phyloP scores from a whole-genome alignment of 768 basidiomycete genomes.

The Hericium rajendrae region DNA sequence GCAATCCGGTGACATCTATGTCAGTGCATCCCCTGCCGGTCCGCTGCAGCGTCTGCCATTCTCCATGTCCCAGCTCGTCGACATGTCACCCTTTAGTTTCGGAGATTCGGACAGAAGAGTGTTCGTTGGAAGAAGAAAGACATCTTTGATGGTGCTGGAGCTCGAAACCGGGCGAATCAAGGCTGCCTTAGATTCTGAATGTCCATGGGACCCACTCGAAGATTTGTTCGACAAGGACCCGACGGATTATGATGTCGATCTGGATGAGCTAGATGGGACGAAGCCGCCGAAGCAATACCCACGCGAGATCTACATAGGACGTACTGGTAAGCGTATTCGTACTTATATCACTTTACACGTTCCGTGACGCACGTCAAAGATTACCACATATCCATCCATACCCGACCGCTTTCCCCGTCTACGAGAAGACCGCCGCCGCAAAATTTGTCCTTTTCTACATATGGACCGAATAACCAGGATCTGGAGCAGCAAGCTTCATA shows the following conservation, averaged over 20 bases:
- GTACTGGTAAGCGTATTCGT: conserved; percentile 40
- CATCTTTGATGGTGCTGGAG: conserved; percentile 65
- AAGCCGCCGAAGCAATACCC: conserved; percentile 25
- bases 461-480: conserved; percentile 89
- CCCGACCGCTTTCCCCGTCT: conserved; percentile 33
- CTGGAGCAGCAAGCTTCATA: conserved; percentile 63
- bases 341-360: conserved; percentile 4
- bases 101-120: conserved; percentile 55
- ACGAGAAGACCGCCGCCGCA: conserved; percentile 45
- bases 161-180: conserved; percentile 75
- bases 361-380: conserved; percentile 34
- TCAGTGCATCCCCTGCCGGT: conserved; percentile 58
- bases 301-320: conserved; percentile 51
- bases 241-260: conserved; percentile 36
- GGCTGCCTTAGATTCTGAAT: conserved; percentile 64
- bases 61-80: conserved; percentile 87
- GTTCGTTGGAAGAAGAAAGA: conserved; percentile 89
- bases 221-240: conserved; percentile 36
- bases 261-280: conserved; percentile 52
- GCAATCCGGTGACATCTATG: conserved; percentile 87
- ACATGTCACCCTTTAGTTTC: conserved; percentile 78
- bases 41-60: conserved; percentile 84
- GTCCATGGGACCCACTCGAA: conserved; percentile 65
- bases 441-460: conserved; percentile 82
- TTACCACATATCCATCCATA: conserved; percentile 81